Evolutionary conservation across 805 yeast genomes (phyloP), one percentile per base, ranked within the genome.

Genomic region (Schwanniomyces polymorphus): DNA sequence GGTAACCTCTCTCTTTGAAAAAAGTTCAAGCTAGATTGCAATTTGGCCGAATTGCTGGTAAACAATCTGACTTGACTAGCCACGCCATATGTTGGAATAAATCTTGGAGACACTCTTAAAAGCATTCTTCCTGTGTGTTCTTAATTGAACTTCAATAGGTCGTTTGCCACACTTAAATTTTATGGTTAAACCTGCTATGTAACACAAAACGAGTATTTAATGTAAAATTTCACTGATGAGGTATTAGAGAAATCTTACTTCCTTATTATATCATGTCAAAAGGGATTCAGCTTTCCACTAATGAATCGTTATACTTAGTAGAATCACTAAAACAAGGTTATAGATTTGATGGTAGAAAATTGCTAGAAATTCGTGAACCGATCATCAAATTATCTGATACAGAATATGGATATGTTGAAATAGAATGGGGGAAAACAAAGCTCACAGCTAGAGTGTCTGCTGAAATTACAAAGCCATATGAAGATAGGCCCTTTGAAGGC

Each of bases 401-500:
- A 10, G 88, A 86, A 47, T 86, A 80, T 58, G 98, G 97, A 10
- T 86, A 82, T 57, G 95, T 86, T 4, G 89, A 88, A 55, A 84
- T 92, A 3, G 69, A 67, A 12, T 74, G 91, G 63, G 98, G 98
- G 0, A 72, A 79, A 33, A 91, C 98, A 8, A 59, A 60, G 55
- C 79, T 88, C 9, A 77, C 85, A 1, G 90, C 82, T 3, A 75
- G 88, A 46, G 84, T 92, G 5, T 82, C 91, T 14, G 86, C 95
- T 9, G 85, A 82, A 44, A 83, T 94, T 11, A 76, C 81, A 4
- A 79, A 81, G 48, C 99, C 99, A 0, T 85, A 78, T 52, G 96
- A 90, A 42, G 96, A 91, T 55, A 76, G 97, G 45, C 97, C 97
- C 0, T 92, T 89, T 62, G 99, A 94, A 65, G 99, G 99, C 1